Evolutionary conservation across 345 rosid genomes (phyloP), one percentile per base, ranked within the genome.

Genomic region (Psidium guajava): DNA sequence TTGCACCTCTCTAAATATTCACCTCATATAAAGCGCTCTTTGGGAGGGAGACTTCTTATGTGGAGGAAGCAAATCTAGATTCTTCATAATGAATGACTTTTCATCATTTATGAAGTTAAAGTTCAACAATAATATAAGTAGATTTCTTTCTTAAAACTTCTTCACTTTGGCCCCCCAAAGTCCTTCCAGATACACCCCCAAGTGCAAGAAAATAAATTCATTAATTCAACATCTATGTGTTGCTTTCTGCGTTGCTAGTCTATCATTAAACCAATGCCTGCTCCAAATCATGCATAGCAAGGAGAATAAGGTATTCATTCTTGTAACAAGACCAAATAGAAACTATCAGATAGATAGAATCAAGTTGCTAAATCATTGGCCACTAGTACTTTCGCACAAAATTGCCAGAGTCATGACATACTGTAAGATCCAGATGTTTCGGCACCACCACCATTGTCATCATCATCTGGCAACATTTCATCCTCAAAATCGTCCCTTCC

Each of bases 401-500:
- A 69, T 69, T 32, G 77, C 77, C 47, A 32, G 44, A 18, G 47
- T 69, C 47, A 32, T 16, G 54, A 82, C 57, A 82, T 82, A 82
- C 83, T 7, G 54, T 49, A 32, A 82, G 57, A 82, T 54, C 44
- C 83, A 86, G 87, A 82, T 75, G 89, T 88, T 57, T 90, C 93
- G 0, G 21, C 87, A 86, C 82, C 89, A 87, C 85, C 90, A 53
- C 90, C 90, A 86, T 84, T 84, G 54, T 88, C 87, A 82, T 93
- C 96, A 83, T 93, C 94, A 54, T 93, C 96, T 16, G 94, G 93
- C 73, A 93, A 83, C 84, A 91, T 85, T 84, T 85, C 96, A 84
- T 92, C 90, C 86, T 94, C 96, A 88, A 93, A 97, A 93, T 97
- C 98, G 90, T 97, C 97, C 54, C 85, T 90, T 36, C 85, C 91